Evolutionary conservation across 306 rosid species (phyloP).

Genomic region (Trichosanthes cucumerina): DNA sequence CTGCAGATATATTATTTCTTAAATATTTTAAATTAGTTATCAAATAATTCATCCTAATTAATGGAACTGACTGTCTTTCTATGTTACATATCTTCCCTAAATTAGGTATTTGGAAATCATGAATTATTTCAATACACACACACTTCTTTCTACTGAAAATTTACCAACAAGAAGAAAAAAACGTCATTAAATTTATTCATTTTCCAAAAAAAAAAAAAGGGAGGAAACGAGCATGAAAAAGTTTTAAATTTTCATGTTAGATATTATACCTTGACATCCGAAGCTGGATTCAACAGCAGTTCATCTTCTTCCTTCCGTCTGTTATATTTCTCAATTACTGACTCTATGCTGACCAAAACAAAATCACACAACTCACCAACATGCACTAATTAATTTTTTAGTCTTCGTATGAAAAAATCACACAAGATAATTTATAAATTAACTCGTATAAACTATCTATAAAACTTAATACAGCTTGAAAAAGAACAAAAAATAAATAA

Average conservation of each 20-base stretch:
- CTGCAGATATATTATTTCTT: background rate
- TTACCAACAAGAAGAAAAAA: background rate
- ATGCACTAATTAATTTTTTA: background rate
- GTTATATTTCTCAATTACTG: conserved; percentile 45
- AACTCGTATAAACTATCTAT: too few relatives aligned
- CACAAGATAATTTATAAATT: background rate
- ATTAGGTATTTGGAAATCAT: background rate
- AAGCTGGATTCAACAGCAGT: conserved; percentile 38
- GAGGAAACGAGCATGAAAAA: background rate
- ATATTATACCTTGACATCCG: conserved; percentile 52
- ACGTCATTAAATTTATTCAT: background rate
- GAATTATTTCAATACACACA: background rate
- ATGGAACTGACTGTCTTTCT: too few relatives aligned
- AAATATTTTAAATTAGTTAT: too few relatives aligned
- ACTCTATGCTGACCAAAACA: conserved; percentile 46
- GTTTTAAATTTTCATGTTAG: background rate
- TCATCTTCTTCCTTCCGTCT: conserved; percentile 43
- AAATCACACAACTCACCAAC: background rate
- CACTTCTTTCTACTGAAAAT: background rate
- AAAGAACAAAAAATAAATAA: too few relatives aligned
- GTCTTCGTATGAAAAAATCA: background rate
- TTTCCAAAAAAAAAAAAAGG: background rate
- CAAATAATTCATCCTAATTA: too few relatives aligned
- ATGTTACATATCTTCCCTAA: background rate
- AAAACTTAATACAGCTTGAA: too few relatives aligned